Base-by-base conservation (phyloP, 768 basidiomycete species). In the Naganishia randhawae region DNA sequence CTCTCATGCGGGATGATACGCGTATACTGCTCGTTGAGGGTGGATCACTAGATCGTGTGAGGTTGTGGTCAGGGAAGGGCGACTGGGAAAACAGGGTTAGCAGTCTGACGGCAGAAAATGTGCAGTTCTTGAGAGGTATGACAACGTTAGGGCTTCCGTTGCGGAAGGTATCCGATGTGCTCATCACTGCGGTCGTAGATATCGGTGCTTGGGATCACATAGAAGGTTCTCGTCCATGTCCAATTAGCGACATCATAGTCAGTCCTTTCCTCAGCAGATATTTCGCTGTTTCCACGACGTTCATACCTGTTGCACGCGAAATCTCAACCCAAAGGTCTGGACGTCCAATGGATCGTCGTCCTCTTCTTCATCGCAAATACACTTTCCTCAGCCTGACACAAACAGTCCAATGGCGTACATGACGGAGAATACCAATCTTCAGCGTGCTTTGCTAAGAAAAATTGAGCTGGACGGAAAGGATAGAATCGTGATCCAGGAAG, bases 361-460 rank as follows among this genome's bases (percentile, higher is more conserved):
- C 10, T 51, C 67, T 7, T 72, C 73, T 13, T 73, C 74, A 5
- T 76, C 75, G 1, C 74, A 77, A 14, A 71, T 75, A 33, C 74
- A 75, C 51, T 70, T 74, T 77, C 68, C 82, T 79, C 67, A 73
- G 27, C 71, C 63, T 35, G 74, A 78, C 27, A 77, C 74, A 7
- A 69, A 69, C 32, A 17, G 29, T 10, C 82, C 78, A 35, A 91
- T 98, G 89, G 87, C 92, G 17, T 86, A 86, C 27, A 82, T 98
- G 74, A 92, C 88, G 0, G 96, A 99, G 80, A 97, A 94, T 74
- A 82, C 92, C 51, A 98, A 98, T 75, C 83, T 99, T 0, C 96
- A 98, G 80, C 86, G 88, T 1, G 92, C 85, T 1, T 85, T 94
- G 37, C 83, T 98, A 16, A 83, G 83, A 1, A 85, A 85, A 73